A percentile compares a stretch with the other conserved stretches of the same genome.
These are phyloP conservation scores for Aspergillus costaricaensis DNA, from an alignment of 2,329 filamentous ascomycete genomes.

Conservation along the genomic window DNA sequence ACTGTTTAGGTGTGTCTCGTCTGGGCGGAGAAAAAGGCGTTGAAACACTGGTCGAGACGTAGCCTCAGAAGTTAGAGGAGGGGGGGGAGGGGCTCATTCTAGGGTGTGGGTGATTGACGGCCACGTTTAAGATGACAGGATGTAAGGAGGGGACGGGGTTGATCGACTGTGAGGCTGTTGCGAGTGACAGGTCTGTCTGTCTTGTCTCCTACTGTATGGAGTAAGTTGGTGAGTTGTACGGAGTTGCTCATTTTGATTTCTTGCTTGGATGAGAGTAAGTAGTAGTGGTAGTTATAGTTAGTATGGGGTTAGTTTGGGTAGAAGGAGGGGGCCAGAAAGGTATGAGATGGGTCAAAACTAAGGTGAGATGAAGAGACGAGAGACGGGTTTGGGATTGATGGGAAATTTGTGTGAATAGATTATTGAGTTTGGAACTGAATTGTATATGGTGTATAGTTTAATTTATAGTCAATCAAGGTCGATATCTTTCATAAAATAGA, in stretches of 20 bases:
- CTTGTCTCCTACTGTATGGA: background rate
- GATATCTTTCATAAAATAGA: too few relatives aligned
- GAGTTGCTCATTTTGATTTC: background rate
- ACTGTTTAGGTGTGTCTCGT: background rate
- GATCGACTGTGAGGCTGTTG: background rate
- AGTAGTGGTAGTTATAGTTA: background rate
- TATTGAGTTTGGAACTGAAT: background rate
- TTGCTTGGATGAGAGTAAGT: background rate
- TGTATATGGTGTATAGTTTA: too few relatives aligned
- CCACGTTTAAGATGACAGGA: slow-evolving; percentile 6
- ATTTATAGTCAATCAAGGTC: too few relatives aligned
- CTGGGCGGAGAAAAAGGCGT: slow-evolving; percentile 1
- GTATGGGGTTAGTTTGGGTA: background rate
- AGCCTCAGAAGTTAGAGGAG: background rate
- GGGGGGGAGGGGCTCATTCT: background rate
- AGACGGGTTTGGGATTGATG: slow-evolving; percentile 9
- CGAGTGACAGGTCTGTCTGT: background rate
- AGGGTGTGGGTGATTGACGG: background rate
- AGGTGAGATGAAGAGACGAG: background rate
- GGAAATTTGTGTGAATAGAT: background rate
- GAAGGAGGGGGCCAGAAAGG: background rate
- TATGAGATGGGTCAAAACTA: background rate
- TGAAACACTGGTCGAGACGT: slow-evolving; percentile 29
- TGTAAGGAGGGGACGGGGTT: slow-evolving; percentile 4
- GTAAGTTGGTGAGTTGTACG: background rate